Evolutionary conservation across 345 rosid genomes (phyloP).

Genomic region (Syzygium oleosum): DNA sequence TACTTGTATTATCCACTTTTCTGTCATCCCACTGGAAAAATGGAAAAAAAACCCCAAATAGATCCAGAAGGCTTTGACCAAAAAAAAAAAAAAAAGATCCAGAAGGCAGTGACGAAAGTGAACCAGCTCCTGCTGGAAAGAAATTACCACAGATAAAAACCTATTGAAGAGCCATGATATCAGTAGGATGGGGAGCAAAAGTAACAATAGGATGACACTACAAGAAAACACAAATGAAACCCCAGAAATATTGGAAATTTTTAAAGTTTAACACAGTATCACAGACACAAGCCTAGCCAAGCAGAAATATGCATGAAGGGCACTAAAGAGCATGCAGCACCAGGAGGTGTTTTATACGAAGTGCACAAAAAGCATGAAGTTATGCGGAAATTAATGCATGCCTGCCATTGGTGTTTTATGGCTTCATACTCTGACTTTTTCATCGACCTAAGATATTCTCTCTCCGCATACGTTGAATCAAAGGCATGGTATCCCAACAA

Average conservation of each 20-base stretch:
- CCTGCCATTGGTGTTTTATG: slow-evolving; percentile 95
- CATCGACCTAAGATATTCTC: slow-evolving; percentile 52
- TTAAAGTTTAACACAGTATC: background rate
- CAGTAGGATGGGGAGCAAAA: background rate
- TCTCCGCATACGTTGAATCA: slow-evolving; percentile 86
- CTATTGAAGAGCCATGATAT: background rate
- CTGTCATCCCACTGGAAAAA: background rate
- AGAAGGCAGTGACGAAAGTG: background rate
- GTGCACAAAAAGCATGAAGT: background rate
- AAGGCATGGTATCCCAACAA: slow-evolving; percentile 75
- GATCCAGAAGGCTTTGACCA: background rate
- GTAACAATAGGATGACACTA: background rate
- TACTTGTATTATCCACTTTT: background rate
- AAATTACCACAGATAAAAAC: background rate
- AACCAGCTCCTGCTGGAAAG: background rate
- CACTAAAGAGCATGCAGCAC: background rate
- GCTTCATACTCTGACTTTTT: slow-evolving; percentile 72
- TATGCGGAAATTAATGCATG: slow-evolving; percentile 7
- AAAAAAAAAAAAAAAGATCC: background rate
- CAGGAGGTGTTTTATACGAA: background rate
- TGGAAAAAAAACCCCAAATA: background rate
- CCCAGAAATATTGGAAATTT: background rate
- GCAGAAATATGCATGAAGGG: background rate
- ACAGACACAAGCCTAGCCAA: background rate
- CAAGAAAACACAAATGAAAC: background rate